phyloP scores from a whole-genome alignment of 805 yeast genomes.

The Suhomyces sp. region DNA sequence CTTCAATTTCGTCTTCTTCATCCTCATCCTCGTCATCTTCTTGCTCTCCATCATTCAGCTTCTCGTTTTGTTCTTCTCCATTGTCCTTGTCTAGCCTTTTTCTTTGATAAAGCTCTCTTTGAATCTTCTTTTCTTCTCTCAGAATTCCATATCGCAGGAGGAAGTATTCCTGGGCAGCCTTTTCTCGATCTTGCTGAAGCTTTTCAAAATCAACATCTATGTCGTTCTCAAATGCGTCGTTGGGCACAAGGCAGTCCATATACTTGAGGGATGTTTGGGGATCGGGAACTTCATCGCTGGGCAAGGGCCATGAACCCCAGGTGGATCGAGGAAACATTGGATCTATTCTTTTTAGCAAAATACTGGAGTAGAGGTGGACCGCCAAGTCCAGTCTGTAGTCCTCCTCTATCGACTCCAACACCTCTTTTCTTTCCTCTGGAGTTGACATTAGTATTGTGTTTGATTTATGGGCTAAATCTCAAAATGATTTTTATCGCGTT shows the following conservation, averaged over 20 bases:
- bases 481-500: background rate
- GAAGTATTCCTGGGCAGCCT: background rate
- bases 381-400: conserved; percentile 55
- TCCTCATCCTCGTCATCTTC: conserved; percentile 9
- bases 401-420: conserved; percentile 41
- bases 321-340: conserved; percentile 31
- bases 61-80: conserved; percentile 3
- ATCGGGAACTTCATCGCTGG: conserved; percentile 31
- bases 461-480: background rate
- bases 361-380: conserved; percentile 60
- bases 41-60: conserved; percentile 5
- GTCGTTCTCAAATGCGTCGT: conserved; percentile 7
- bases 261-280: conserved; percentile 27
- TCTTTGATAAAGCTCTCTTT: background rate
- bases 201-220: conserved; percentile 8
- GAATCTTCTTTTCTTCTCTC: background rate
- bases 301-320: conserved; percentile 66
- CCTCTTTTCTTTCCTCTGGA: conserved; percentile 17
- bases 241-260: conserved; percentile 14
- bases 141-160: background rate
- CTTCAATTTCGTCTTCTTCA: conserved; percentile 7
- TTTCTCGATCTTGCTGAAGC: background rate
- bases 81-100: background rate
- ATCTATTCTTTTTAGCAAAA: conserved; percentile 40
- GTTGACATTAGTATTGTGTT: conserved; percentile 2